Percentiles rank a stretch among this genome's conserved stretches.
These are phyloP conservation scores for Gigaspora rosea DNA, from an alignment of 192 early-diverging fungal species.

Conservation along the genomic window DNA sequence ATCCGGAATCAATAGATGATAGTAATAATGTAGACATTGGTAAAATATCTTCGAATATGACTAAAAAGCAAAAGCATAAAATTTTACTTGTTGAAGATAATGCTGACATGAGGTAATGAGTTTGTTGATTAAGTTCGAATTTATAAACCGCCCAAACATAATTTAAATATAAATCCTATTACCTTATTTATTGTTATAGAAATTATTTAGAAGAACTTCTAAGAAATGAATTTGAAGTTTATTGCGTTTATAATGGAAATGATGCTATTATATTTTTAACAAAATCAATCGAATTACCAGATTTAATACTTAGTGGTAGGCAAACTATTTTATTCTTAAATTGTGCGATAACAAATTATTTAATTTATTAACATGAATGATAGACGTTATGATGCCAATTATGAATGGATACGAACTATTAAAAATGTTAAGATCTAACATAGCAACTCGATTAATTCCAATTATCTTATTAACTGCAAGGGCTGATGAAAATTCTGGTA, in stretches of 20 bases:
- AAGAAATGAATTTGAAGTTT: conserved; percentile 35
- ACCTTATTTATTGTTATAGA: conserved; percentile 41
- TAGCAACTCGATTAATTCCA: too few relatives aligned
- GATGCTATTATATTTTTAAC: conserved; percentile 38
- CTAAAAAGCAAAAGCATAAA: conserved; percentile 40
- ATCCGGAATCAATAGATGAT: conserved; percentile 27
- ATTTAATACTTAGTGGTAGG: conserved; percentile 45
- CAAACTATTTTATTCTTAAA: too few relatives aligned
- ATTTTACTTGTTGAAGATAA: too few relatives aligned
- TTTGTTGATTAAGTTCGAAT: too few relatives aligned
- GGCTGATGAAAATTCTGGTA: conserved; percentile 54
- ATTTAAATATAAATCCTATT: conserved; percentile 42
- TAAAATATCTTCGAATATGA: conserved; percentile 50
- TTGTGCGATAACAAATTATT: background rate
- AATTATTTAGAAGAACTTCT: conserved; percentile 34
- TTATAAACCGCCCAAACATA: background rate
- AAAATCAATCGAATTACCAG: background rate
- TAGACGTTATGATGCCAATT: conserved; percentile 42
- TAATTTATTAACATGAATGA: too few relatives aligned
- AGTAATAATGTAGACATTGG: conserved; percentile 37
- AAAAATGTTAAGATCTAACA: too few relatives aligned
- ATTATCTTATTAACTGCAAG: conserved; percentile 37
- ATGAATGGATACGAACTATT: too few relatives aligned
- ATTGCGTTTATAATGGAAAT: conserved; percentile 27
- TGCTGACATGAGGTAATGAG: too few relatives aligned